Percentiles rank a stretch among this genome's conserved stretches.
phyloP scores from a whole-genome alignment of 2,329 filamentous ascomycete species.

The Phyllachora maydis region DNA sequence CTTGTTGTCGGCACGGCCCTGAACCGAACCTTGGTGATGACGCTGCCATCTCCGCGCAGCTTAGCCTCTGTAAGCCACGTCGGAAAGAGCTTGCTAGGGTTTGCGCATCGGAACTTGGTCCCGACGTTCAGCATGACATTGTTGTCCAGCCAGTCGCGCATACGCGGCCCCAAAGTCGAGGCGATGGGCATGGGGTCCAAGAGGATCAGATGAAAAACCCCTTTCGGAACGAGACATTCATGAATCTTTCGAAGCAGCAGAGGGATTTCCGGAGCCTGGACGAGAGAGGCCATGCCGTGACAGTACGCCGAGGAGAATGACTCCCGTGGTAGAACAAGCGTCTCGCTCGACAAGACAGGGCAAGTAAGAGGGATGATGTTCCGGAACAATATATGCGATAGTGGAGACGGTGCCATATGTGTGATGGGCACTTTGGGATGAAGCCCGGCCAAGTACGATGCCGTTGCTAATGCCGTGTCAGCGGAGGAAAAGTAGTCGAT shows the following conservation, averaged over 20 bases:
- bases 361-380: slow-evolving; percentile 18
- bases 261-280: slow-evolving; percentile 34
- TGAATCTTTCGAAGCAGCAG: slow-evolving; percentile 33
- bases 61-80: slow-evolving; percentile 35
- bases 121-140: slow-evolving; percentile 39
- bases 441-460: slow-evolving; percentile 25
- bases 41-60: slow-evolving; percentile 24
- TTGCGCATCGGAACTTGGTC: slow-evolving; percentile 33
- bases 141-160: slow-evolving; percentile 40
- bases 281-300: slow-evolving; percentile 31
- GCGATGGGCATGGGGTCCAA: slow-evolving; percentile 40
- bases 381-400: slow-evolving; percentile 15
- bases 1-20: slow-evolving; percentile 15
- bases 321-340: slow-evolving; percentile 16
- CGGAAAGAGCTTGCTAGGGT: slow-evolving; percentile 35
- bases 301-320: slow-evolving; percentile 28
- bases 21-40: slow-evolving; percentile 25
- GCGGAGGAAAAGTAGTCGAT: slow-evolving; percentile 4
- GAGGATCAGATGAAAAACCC: slow-evolving; percentile 35
- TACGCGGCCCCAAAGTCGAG: slow-evolving; percentile 30
- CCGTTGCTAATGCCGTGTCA: slow-evolving; percentile 16
- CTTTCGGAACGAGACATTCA: slow-evolving; percentile 30
- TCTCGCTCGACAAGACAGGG: slow-evolving; percentile 14
- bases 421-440: slow-evolving; percentile 18
- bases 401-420: slow-evolving; percentile 21